Percentiles rank a stretch among this genome's conserved stretches.
Evolutionary conservation across 805 yeast genomes (phyloP).

Genomic region (Tanozyma kutaoensis): DNA sequence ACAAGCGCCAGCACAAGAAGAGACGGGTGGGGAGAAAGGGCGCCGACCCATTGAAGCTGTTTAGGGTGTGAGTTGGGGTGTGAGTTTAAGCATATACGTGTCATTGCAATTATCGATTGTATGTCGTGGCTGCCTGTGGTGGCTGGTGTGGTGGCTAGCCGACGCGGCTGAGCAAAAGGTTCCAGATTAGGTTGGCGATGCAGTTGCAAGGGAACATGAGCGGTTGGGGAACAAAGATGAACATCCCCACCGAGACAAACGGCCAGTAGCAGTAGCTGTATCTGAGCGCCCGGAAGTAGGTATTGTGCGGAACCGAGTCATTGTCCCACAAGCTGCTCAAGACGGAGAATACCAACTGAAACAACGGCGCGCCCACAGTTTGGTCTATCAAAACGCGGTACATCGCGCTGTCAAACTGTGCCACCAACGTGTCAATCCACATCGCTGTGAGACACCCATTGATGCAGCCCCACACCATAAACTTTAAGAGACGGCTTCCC

Average conservation of each 20-base stretch:
- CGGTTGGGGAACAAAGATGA: conserved; percentile 33
- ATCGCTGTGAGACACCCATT: conserved; percentile 41
- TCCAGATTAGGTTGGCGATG: conserved; percentile 43
- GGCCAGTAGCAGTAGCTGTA: conserved; percentile 51
- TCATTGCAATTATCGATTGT: no score
- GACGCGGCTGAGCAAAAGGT: conserved; percentile 28
- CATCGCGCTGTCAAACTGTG: conserved; percentile 17
- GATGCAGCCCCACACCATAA: conserved; percentile 45
- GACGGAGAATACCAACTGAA: conserved; percentile 37
- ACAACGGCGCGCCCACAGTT: conserved; percentile 37
- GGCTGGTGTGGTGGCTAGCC: no score
- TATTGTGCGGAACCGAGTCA: conserved; percentile 19
- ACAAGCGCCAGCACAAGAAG: conserved; percentile 29
- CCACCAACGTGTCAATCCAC: conserved; percentile 39
- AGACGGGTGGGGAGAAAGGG: conserved; percentile 16
- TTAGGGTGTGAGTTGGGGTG: no score
- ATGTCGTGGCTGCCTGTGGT: no score
- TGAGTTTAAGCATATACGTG: no score
- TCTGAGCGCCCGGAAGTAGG: conserved; percentile 34
- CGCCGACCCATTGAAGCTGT: conserved; percentile 52
- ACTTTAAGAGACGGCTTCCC: conserved; percentile 25
- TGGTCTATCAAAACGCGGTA: conserved; percentile 40
- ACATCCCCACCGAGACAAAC: conserved; percentile 35
- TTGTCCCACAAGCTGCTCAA: conserved; percentile 46
- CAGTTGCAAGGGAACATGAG: conserved; percentile 48